Percentiles rank a stretch among this genome's conserved stretches.
Evolutionary conservation across 805 yeast species (phyloP).

Genomic region (Clavispora santaluciae): DNA sequence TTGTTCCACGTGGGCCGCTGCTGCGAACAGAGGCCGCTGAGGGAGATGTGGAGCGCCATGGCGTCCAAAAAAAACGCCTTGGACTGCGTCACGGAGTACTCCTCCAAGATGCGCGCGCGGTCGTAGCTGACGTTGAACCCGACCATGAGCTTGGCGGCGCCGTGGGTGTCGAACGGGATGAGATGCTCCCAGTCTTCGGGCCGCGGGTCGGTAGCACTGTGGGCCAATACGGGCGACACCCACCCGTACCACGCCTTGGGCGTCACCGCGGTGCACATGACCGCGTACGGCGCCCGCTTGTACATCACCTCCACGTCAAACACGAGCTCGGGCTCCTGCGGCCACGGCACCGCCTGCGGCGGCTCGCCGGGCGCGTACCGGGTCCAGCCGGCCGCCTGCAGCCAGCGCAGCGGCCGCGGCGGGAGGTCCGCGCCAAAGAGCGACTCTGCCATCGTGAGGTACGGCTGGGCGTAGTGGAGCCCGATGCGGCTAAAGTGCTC

Average conservation of each 20-base stretch:
- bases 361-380: conserved; percentile 53
- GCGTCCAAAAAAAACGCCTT: conserved; percentile 84
- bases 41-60: conserved; percentile 88
- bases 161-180: conserved; percentile 62
- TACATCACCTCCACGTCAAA: conserved; percentile 90
- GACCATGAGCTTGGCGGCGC: conserved; percentile 54
- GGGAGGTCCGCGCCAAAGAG: conserved; percentile 34
- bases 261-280: conserved; percentile 77
- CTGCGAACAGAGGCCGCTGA: conserved; percentile 86
- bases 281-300: conserved; percentile 67
- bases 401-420: conserved; percentile 53
- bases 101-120: conserved; percentile 80
- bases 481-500: conserved; percentile 85
- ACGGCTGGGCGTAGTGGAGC: conserved; percentile 51
- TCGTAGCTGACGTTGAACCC: conserved; percentile 94
- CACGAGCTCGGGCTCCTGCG: conserved; percentile 65
- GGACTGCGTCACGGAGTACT: conserved; percentile 62
- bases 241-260: conserved; percentile 85
- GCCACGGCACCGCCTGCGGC: conserved; percentile 61
- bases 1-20: conserved; percentile 78
- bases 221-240: conserved; percentile 81
- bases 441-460: conserved; percentile 44
- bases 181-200: conserved; percentile 51
- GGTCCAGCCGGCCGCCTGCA: conserved; percentile 71
- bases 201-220: conserved; percentile 37